phyloP scores from a whole-genome alignment of 164 flowering plant species.

The Saururus chinensis region DNA sequence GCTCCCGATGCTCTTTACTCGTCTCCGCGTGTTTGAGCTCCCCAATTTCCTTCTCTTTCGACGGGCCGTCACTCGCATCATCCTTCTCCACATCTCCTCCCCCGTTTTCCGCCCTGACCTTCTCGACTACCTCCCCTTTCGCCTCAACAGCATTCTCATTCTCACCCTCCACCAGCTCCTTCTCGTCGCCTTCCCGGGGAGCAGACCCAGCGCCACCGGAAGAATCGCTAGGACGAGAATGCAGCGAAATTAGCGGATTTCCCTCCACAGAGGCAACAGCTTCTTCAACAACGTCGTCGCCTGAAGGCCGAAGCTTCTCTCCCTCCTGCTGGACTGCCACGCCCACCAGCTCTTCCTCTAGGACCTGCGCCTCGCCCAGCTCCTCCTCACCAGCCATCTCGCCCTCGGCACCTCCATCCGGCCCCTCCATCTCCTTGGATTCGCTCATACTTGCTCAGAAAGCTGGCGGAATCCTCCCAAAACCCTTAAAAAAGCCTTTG shows the following conservation, averaged over 20 bases:
- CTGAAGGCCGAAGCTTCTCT: neutral
- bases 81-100: neutral
- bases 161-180: neutral
- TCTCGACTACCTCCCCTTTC: neutral
- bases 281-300: neutral
- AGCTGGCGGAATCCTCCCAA: neutral
- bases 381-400: neutral
- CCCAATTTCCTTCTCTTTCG: neutral
- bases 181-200: neutral
- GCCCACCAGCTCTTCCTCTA: neutral
- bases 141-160: neutral
- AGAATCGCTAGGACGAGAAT: no score
- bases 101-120: neutral
- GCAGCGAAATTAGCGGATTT: no score
- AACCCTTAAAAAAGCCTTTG: no score
- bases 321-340: neutral
- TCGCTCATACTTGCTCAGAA: neutral
- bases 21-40: neutral
- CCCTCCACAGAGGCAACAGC: no score
- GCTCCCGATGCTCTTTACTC: neutral
- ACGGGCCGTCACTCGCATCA: neutral
- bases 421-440: neutral
- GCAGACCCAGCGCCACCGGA: no score
- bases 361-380: neutral
- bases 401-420: neutral